These are phyloP conservation scores for Cercospora zeae-maydis DNA, from an alignment of 2,329 filamentous ascomycete species.

Conservation along the genomic window DNA sequence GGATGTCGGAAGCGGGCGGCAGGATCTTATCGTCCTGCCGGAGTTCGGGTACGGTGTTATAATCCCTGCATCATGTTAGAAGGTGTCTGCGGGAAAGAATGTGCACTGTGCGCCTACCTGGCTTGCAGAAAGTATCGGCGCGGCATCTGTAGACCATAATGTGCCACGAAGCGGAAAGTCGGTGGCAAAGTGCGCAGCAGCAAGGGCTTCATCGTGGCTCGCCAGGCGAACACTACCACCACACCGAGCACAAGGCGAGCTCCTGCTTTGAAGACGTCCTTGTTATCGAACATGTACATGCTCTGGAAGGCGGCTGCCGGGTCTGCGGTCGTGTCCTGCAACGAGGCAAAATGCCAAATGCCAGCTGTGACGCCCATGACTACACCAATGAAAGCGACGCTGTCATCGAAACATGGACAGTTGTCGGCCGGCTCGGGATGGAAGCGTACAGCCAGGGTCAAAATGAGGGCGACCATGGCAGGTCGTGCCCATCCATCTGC, in stretches of 20 bases:
- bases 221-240: constrained; percentile 80
- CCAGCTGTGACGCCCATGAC: constrained; percentile 80
- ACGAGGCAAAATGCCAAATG: constrained; percentile 67
- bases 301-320: constrained; percentile 12
- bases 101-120: constrained; percentile 50
- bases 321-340: background rate
- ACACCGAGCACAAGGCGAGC: constrained; percentile 75
- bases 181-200: constrained; percentile 76
- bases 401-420: constrained; percentile 96
- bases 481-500: constrained; percentile 63
- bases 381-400: constrained; percentile 86
- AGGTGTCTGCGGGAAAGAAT: background rate
- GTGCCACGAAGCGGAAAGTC: constrained; percentile 80
- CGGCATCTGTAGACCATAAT: constrained; percentile 72
- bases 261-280: constrained; percentile 63
- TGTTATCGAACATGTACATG: constrained; percentile 42
- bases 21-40: constrained; percentile 82
- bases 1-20: constrained; percentile 82
- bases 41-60: constrained; percentile 73
- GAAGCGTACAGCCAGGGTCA: constrained; percentile 63
- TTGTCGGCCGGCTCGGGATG: constrained; percentile 96
- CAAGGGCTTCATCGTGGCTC: constrained; percentile 81
- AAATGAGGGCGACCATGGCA: constrained; percentile 59
- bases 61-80: constrained; percentile 55
- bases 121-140: constrained; percentile 88